Base-by-base conservation (phyloP, 371 early-diverging fungal species). In the Lichtheimia hyalospora region DNA sequence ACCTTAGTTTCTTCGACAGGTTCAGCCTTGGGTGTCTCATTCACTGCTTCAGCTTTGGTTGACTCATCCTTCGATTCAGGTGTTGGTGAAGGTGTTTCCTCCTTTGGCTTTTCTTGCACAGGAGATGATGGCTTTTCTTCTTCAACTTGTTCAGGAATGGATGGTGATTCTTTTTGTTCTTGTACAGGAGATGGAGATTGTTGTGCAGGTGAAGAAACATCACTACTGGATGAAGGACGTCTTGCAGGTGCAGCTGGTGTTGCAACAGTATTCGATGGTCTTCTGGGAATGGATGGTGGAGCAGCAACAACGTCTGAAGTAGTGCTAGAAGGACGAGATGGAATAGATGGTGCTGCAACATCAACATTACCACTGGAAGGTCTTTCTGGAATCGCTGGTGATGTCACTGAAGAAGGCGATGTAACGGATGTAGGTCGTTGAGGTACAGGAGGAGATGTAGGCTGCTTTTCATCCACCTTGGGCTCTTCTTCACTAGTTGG, bases 81-180 rank as follows among this genome's bases (percentile, higher is more conserved):
- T 27, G 27, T 27, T 8, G 34, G 20, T 49, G 24, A n/a, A 18
- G 34, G 28, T 46, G 49, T 41, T 54, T 52, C 63, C 6, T 50
- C 40, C 21, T 60, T 46, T 23, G 53, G 18, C n/a, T 20, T 10
- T 50, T 62, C 58, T 57, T 34, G 1, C 6, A 34, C 34, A 34
- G 34, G 34, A 2, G 34, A 34, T 34, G 34, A 34, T 34, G 34
- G 34, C 34, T 34, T 34, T 6, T 73, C 62, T 5, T 42, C 53
- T 34, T 62, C 63, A 16, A 5, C 56, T 5, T 55, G 53, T 25
- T 43, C 49, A 41, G 51, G 13, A 8, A 21, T 23, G 5, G 60
- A 25, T 16, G 34, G 16, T 4, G 24, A 13, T 51, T 23, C 28
- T 56, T 52, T n/a, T 41, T 64, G 50, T 40, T 52, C 27, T 39